Evolutionary conservation across 768 basidiomycete genomes (phyloP).

Genomic region (Pleurotus salmoneostramineus): DNA sequence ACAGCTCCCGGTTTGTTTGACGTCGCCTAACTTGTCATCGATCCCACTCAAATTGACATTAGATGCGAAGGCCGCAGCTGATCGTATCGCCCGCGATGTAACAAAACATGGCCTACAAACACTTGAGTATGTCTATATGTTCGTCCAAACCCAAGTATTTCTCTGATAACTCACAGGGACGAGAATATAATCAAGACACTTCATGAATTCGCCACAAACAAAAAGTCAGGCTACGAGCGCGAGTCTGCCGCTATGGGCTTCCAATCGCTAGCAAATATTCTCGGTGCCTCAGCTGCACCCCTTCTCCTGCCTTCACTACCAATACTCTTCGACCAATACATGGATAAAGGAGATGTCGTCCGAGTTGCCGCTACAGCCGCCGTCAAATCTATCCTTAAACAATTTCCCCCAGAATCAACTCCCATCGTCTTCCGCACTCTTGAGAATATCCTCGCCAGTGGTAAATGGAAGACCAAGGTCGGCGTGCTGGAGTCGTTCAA

Average conservation of each 20-base stretch:
- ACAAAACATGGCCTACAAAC: slow-evolving; percentile 58
- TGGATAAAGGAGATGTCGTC: slow-evolving; percentile 94
- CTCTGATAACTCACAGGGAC: slow-evolving; percentile 39
- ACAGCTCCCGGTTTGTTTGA: slow-evolving; percentile 12
- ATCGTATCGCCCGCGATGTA: slow-evolving; percentile 72
- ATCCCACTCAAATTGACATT: neutral
- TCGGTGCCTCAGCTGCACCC: slow-evolving; percentile 71
- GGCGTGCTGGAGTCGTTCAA: slow-evolving; percentile 87
- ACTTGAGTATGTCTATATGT: slow-evolving; percentile 41
- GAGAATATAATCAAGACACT: slow-evolving; percentile 58
- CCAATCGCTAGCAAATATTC: slow-evolving; percentile 64
- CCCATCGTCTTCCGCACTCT: slow-evolving; percentile 64
- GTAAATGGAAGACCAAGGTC: slow-evolving; percentile 96
- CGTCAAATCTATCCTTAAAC: slow-evolving; percentile 79
- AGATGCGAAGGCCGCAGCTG: slow-evolving; percentile 86
- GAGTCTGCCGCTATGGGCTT: slow-evolving; percentile 84
- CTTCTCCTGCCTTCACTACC: slow-evolving; percentile 76
- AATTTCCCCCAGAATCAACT: slow-evolving; percentile 80
- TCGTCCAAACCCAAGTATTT: neutral
- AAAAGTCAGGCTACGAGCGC: slow-evolving; percentile 85
- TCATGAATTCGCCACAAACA: slow-evolving; percentile 70
- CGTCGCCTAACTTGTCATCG: neutral
- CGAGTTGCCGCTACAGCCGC: slow-evolving; percentile 76
- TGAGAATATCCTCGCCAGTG: slow-evolving; percentile 71
- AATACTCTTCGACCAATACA: slow-evolving; percentile 75